Conservation (phyloP, 257 asterid genomes). For the Petunia secreta region DNA sequence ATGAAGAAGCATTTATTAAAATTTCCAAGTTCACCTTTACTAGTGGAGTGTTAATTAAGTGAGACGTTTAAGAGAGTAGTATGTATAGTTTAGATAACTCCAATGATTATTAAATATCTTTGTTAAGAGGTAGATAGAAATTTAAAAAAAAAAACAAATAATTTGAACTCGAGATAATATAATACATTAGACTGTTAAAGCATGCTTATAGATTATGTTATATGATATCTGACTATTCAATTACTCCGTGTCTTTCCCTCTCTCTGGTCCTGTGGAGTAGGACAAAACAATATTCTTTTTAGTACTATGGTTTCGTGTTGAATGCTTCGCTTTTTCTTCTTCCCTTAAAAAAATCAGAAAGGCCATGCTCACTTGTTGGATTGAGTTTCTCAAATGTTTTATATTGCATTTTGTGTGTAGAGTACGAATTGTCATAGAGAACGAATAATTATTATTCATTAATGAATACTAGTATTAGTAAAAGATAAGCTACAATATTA, state of each 20-base stretch:
- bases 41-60: neutral
- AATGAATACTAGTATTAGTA: neutral
- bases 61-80: neutral
- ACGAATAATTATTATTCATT: neutral
- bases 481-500: too few relatives aligned
- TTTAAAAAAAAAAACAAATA: neutral
- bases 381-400: neutral
- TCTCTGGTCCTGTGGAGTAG: too few relatives aligned
- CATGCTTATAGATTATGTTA: neutral
- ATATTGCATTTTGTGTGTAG: neutral
- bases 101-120: too few relatives aligned
- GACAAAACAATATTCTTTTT: neutral
- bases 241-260: neutral
- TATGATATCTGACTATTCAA: neutral
- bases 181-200: neutral
- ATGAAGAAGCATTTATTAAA: too few relatives aligned
- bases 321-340: neutral
- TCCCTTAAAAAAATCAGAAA: neutral
- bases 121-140: too few relatives aligned
- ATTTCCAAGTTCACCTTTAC: neutral
- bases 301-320: neutral
- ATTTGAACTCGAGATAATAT: neutral
- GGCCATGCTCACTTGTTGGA: neutral
- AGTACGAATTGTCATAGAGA: neutral
- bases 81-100: neutral